phyloP scores from a whole-genome alignment of 169 alveolate species.

The Babesia gibsoni region DNA sequence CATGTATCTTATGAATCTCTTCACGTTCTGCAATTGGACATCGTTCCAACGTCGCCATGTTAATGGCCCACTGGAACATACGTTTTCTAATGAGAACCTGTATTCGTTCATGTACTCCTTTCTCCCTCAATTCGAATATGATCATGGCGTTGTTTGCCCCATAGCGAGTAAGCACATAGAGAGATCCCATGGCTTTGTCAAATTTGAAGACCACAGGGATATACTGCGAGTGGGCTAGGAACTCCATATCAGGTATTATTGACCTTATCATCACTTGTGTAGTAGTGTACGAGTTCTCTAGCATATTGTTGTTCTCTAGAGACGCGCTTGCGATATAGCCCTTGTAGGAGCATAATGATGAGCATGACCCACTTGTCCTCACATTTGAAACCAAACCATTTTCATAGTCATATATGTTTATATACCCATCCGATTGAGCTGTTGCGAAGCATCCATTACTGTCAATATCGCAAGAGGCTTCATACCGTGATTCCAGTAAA shows the following conservation, averaged over 20 bases:
- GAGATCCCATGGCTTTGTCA: slow-evolving; percentile 1
- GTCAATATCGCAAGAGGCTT: slow-evolving; percentile 15
- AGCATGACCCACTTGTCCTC: slow-evolving; percentile 3
- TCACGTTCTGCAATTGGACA: slow-evolving; percentile 50
- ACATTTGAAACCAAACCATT: not conserved
- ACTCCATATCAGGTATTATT: slow-evolving; percentile 6
- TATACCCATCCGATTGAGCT: slow-evolving; percentile 2
- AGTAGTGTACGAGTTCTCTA: slow-evolving; percentile 19
- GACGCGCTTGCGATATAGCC: slow-evolving; percentile 36
- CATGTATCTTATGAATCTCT: slow-evolving; percentile 58
- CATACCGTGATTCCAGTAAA: slow-evolving; percentile 4
- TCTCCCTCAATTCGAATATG: slow-evolving; percentile 49
- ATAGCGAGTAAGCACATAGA: slow-evolving; percentile 20
- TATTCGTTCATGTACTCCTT: slow-evolving; percentile 48
- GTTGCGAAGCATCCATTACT: not conserved
- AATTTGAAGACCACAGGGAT: slow-evolving; percentile 18
- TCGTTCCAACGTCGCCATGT: slow-evolving; percentile 32
- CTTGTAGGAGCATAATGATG: slow-evolving; percentile 23
- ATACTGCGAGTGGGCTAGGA: slow-evolving; percentile 36
- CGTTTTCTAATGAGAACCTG: slow-evolving; percentile 55
- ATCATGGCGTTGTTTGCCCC: slow-evolving; percentile 20
- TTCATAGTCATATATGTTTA: slow-evolving; percentile 8
- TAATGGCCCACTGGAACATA: slow-evolving; percentile 49
- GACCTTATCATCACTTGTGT: slow-evolving; percentile 22
- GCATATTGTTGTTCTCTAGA: not conserved